Evolutionary conservation across 257 asterid species (phyloP).

Genomic region (Coffea eugenioides): DNA sequence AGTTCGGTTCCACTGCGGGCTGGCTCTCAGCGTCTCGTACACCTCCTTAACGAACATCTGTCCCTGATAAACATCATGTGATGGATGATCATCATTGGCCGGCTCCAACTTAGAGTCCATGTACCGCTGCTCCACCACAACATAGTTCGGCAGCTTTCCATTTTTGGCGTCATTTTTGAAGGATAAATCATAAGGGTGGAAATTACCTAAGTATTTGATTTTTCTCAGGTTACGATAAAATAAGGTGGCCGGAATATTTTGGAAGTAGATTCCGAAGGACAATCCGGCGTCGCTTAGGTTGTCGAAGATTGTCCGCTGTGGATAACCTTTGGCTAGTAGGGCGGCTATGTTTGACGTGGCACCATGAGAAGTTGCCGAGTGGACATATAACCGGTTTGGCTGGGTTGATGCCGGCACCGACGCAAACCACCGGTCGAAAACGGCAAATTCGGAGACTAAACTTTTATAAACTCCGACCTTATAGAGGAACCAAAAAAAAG

Average conservation of each 20-base stretch:
- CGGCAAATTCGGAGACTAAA: conserved; percentile 75
- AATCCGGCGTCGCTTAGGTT: conserved; percentile 52
- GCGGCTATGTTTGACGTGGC: conserved; percentile 68
- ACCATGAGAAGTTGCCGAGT: conserved; percentile 91
- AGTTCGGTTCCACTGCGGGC: conserved; percentile 88
- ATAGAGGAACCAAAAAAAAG: neutral
- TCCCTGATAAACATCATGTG: conserved; percentile 83
- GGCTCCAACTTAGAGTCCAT: conserved; percentile 59
- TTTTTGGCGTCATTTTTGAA: conserved; percentile 62
- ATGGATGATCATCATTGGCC: conserved; percentile 88
- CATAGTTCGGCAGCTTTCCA: conserved; percentile 66
- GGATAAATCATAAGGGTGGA: conserved; percentile 50
- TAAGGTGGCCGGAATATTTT: conserved; percentile 79
- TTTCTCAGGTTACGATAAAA: conserved; percentile 64
- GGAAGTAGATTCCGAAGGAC: conserved; percentile 69
- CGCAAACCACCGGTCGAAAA: conserved; percentile 91
- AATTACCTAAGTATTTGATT: conserved; percentile 52
- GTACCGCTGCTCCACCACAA: conserved; percentile 92
- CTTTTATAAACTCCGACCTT: conserved; percentile 68
- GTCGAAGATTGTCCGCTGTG: conserved; percentile 59
- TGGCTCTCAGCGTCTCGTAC: conserved; percentile 69
- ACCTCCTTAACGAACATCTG: conserved; percentile 92
- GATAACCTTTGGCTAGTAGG: conserved; percentile 59
- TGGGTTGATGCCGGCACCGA: conserved; percentile 93
- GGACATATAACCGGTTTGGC: conserved; percentile 85